Conservation (phyloP, 2,329 filamentous ascomycete species). For the Microdochium nivale region DNA sequence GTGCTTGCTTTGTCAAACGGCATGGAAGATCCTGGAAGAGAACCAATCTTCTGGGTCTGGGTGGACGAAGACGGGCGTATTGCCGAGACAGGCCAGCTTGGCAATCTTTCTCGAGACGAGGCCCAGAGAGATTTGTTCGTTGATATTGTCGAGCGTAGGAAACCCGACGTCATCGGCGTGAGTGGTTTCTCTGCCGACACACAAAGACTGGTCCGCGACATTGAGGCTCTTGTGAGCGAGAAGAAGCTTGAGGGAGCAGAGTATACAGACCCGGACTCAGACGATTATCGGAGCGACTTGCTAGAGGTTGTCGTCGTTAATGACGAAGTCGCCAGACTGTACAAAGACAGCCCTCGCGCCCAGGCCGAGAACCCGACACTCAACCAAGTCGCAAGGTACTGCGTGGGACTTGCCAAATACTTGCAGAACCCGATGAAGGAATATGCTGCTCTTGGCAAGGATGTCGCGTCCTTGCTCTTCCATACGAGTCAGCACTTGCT, state of each 20-base stretch:
- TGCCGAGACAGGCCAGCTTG: conserved; percentile 80
- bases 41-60: conserved; percentile 84
- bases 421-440: conserved; percentile 95
- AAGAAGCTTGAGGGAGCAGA: conserved; percentile 70
- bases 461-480: conserved; percentile 79
- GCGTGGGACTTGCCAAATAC: conserved; percentile 80
- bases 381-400: conserved; percentile 75
- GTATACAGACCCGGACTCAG: conserved; percentile 73
- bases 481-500: conserved; percentile 85
- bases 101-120: conserved; percentile 66
- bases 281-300: conserved; percentile 66
- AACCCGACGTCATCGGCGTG: conserved; percentile 83
- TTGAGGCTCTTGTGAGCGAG: conserved; percentile 70
- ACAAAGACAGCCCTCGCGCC: conserved; percentile 81
- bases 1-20: conserved; percentile 85
- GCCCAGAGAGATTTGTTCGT: conserved; percentile 61
- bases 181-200: conserved; percentile 86
- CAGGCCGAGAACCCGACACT: conserved; percentile 73
- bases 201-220: conserved; percentile 70
- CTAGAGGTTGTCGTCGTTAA: conserved; percentile 89
- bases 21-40: conserved; percentile 61
- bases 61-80: conserved; percentile 89
- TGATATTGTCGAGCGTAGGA: conserved; percentile 68
- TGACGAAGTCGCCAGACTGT: conserved; percentile 93
- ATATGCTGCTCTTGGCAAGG: conserved; percentile 85